A percentile compares a stretch with the other conserved stretches of the same genome.
Evolutionary conservation across 306 rosid species (phyloP).

Genomic region (Acmispon strigosus): DNA sequence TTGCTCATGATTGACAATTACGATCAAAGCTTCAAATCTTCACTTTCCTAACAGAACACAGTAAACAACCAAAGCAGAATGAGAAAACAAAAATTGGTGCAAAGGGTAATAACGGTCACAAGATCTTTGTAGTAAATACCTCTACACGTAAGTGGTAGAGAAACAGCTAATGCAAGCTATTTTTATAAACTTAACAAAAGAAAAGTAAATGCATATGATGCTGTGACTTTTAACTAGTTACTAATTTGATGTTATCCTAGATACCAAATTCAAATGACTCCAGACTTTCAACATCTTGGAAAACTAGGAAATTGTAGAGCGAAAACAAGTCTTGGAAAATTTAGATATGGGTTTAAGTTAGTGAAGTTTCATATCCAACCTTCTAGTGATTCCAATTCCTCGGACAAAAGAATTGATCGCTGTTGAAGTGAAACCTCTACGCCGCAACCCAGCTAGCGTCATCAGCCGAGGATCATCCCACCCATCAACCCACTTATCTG

Average conservation of each 20-base stretch:
- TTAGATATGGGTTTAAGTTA: not conserved
- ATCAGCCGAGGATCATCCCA: slow-evolving; percentile 99
- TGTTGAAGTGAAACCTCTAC: slow-evolving; percentile 78
- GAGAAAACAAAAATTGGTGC: not conserved
- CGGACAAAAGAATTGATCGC: slow-evolving; percentile 91
- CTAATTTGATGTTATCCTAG: not conserved
- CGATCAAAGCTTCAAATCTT: not conserved
- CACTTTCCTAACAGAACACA: not conserved
- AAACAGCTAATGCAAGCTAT: not conserved
- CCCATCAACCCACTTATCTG: slow-evolving; percentile 89
- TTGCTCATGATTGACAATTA: not conserved
- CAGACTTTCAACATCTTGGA: not conserved
- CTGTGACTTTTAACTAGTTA: not conserved
- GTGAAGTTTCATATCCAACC: slow-evolving; percentile 37
- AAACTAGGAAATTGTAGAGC: not conserved
- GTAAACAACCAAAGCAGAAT: not conserved
- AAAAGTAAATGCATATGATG: not conserved
- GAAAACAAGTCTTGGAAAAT: not conserved
- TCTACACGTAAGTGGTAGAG: not conserved
- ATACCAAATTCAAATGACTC: not conserved
- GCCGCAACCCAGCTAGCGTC: slow-evolving; percentile 91
- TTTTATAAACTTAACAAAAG: not conserved
- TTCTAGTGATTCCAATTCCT: slow-evolving; percentile 97
- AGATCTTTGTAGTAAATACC: not conserved
- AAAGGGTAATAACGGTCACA: not conserved